Evolutionary conservation across 2,329 filamentous ascomycete species (phyloP), one percentile per base, ranked within the genome.

Genomic region (Simplicillium sp.): DNA sequence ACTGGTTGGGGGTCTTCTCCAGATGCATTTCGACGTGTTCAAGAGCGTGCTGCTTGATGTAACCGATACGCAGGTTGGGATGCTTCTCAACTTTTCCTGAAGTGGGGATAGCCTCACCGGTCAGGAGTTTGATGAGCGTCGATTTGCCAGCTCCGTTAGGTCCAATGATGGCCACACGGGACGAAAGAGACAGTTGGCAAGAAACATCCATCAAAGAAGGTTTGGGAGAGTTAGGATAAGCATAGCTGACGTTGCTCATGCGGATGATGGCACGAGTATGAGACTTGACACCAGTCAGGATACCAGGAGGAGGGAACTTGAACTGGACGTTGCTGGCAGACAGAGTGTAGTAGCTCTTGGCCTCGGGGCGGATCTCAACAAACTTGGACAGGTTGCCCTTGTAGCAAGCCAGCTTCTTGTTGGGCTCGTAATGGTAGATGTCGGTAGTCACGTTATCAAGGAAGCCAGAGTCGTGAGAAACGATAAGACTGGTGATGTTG

Each of bases 21-120:
- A 97, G 72, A 59, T 98, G 92, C 90, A 96, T 95, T 68, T 98
- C 90, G 11, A 98, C 92, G 77, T 98, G 92, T 72, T 98, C 92
- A 11, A 98, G 75, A 35, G 92, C 92, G 64, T 98, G 92, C 70
- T 98, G 92, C 71, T 97, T 97, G 71, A 98, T 97, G 71, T 98
- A 98, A 41, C 92, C 92, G 54, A 98, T 96, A 73, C 92, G 89
- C 57, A 98, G 68, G 63, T 98, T 98, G 51, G 92, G 92, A 62
- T 98, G 92, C 73, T 97, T 97, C 73, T 97, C 89, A 17, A 98
- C 92, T 59, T 81, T 87, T 48, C 92, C 92, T 15, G 66, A 65
- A 47, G 84, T 84, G 13, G 87, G 92, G 50, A 96, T 82, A 15
- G 82, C 79, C 63, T 97, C 92, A 51, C 90, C 92, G 11, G 92